These are phyloP conservation scores for Termitomyces sp. DNA, from an alignment of 768 basidiomycete genomes.

Conservation along the genomic window DNA sequence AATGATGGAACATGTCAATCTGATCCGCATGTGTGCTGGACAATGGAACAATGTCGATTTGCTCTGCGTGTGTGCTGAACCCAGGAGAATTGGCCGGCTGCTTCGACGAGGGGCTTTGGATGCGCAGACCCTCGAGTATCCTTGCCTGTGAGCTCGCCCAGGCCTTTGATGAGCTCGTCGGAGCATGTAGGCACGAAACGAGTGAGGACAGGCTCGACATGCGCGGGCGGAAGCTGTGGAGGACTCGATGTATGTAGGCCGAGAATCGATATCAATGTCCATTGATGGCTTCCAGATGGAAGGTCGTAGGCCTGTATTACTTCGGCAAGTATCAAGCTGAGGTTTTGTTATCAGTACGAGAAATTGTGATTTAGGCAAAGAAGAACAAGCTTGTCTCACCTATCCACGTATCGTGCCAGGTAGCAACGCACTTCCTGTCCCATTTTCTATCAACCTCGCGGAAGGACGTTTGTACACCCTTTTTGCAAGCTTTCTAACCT, in stretches of 20 bases:
- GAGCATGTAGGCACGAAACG: constrained; percentile 90
- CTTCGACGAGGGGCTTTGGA: constrained; percentile 84
- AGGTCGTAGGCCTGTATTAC: constrained; percentile 80
- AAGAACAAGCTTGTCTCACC: constrained; percentile 68
- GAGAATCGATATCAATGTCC: constrained; percentile 77
- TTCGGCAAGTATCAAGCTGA: constrained; percentile 73
- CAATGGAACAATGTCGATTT: too few relatives aligned
- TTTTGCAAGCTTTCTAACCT: too few relatives aligned
- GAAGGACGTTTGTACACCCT: constrained; percentile 69
- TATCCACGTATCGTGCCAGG: constrained; percentile 84
- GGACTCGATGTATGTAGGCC: constrained; percentile 67
- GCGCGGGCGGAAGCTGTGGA: too few relatives aligned
- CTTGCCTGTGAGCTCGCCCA: constrained; percentile 48
- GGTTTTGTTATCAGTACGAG: too few relatives aligned
- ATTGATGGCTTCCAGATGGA: constrained; percentile 91
- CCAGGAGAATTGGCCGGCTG: constrained; percentile 71
- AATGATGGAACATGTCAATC: constrained; percentile 68
- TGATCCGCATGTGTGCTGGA: too few relatives aligned
- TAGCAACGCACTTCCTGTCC: constrained; percentile 72
- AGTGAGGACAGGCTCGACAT: constrained; percentile 82
- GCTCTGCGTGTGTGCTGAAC: constrained; percentile 56
- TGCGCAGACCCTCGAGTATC: constrained; percentile 37
- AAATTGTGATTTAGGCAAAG: neutral
- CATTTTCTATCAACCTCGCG: constrained; percentile 60
- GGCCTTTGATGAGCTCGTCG: constrained; percentile 57